Base-by-base conservation (phyloP, 352 stramenopile genomes). In the Phytopythium chamaehyphon region DNA sequence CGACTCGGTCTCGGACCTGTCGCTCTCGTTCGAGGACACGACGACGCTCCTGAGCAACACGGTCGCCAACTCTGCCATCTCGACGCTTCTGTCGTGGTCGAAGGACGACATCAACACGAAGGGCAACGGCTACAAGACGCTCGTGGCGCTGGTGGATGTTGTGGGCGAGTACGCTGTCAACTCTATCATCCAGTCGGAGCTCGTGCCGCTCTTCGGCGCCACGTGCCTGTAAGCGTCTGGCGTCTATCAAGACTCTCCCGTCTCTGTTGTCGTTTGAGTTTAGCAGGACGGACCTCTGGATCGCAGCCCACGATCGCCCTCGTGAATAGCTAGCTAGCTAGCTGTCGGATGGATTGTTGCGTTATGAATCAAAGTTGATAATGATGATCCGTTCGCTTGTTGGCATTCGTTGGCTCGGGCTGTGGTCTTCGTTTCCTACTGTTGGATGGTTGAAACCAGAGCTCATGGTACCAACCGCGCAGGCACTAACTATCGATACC, bases 71-170 rank as follows among this genome's bases (percentile, higher is more conserved):
- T 54, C 67, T 40, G 59, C 84, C 45, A 68, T 71, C 48, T 74
- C 78, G 59, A 46, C 57, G 23, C 57, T 87, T 42, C 51, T 82
- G 33, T 45, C 59, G 31, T 82, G 74, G 53, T 70, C 64, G 22
- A 66, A 57, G 22, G 43, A 61, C 18, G 49, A 70, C 49, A 52
- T 85, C 43, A 88, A 88, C 73, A 76, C 77, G 61, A 88, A 85
- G 69, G 67, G 59, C 38, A 57, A 76, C 53, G 62, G 73, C 40
- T 83, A 86, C 64, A 71, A 65, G 59, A 52, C 83, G 26, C 22
- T 61, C 40, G 68, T 75, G 35, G 80, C 73, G 43, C 55, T 83
- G 6, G 38, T 49, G 16, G 43, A 49, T 28, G 43, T 49, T 16
- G 43, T 49, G 12, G 43, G 43, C 26, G 15, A 38, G 15, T 49